Base-by-base conservation (phyloP, 345 rosid species). In the Conringia planisiliqua region DNA sequence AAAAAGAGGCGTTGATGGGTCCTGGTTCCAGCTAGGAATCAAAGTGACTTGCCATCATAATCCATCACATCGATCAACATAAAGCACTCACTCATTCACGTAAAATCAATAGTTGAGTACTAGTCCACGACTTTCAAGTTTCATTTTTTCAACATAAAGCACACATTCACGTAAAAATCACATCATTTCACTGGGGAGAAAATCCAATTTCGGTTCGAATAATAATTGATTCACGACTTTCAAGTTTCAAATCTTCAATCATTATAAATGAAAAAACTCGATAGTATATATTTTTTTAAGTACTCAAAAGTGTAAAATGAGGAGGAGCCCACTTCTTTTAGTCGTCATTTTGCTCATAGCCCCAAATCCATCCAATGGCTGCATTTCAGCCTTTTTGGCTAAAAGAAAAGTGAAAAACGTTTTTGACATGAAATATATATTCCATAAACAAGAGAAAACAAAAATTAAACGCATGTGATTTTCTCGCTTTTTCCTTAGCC, bases 31-130 rank as follows among this genome's bases (percentile, higher is more conserved):
- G 57, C 66, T 57, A 58, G 16, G 74, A 46, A 33, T 4, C 58
- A 20, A 46, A 70, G 29, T 24, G 57, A 22, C 14, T 27, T 32
- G 10, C 61, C 33, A 29, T 55, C 20, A 61, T 17, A 26, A 48
- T 62, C 54, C 9, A 51, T 62, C 69, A 62, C 51, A 62, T 32
- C 35, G 35, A 40, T 54, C 70, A 38, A 32, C 35, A 72, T 7
- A 32, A 10, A 63, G 17, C 63, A 52, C 43, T 27, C 20, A 20
- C 27, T 18, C 13, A 48, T 20, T 72, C 44, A 30, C 44, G 63
- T 72, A 51, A 39, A 30, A 26, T 52, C 60, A 29, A 2, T 29
- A 29, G 56, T 50, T 10, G 56, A 50, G 56, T 50, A 10, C 4
- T 46, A 46, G 8, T 51, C 29, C 55, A 50, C 30, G 30, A 51